phyloP scores from a whole-genome alignment of 176 grass and related monocot species.

The Cenchrus purpureus region DNA sequence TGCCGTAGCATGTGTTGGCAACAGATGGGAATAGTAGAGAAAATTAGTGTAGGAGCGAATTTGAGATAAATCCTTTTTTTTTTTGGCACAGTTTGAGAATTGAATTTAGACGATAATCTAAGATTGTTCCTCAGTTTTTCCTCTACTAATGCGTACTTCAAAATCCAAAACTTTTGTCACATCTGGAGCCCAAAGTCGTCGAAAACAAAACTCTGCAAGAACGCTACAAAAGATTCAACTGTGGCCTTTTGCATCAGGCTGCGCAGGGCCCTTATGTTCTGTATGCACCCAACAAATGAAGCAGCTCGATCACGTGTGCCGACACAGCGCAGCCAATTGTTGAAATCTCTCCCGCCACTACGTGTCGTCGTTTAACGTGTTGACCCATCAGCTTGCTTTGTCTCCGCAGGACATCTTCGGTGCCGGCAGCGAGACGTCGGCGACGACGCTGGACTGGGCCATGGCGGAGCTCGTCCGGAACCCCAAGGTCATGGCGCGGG shows the following conservation, averaged over 20 bases:
- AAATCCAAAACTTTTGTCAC: neutral
- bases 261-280: neutral
- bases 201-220: neutral
- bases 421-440: constrained; percentile 62
- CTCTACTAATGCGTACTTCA: neutral
- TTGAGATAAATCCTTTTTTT: no score
- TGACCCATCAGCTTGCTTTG: neutral
- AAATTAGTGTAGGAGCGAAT: no score
- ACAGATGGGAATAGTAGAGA: neutral
- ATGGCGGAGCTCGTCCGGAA: constrained; percentile 60
- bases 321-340: neutral
- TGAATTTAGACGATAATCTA: neutral
- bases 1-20: neutral
- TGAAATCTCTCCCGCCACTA: neutral
- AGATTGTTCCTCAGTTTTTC: no score
- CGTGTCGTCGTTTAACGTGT: neutral
- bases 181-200: neutral
- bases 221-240: neutral
- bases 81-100: no score
- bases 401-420: constrained; percentile 58
- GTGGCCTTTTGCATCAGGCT: neutral
- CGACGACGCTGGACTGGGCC: constrained; percentile 62
- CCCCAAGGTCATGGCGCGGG: constrained; percentile 46
- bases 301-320: neutral
- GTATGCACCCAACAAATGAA: neutral